Base-by-base conservation (phyloP, 2,329 filamentous ascomycete genomes). In the Pleoardoris graminearum region DNA sequence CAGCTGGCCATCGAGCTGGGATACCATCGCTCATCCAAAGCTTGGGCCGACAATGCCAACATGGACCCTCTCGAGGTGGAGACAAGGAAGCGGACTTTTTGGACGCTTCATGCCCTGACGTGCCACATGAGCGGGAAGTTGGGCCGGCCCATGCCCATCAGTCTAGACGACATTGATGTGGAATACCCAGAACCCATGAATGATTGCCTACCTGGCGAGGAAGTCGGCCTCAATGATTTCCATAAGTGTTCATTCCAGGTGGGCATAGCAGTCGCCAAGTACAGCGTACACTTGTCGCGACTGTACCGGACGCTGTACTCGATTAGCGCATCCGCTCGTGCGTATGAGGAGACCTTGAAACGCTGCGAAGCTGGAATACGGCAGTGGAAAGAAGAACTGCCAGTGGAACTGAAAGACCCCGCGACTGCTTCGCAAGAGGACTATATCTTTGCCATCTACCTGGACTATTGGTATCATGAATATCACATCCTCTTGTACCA, bases 301-400 rank as follows among this genome's bases (percentile, higher is more conserved):
- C 82, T 95, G 72, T 91, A 88, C 69, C 82, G 84, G 60, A 86
- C 84, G 33, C 82, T 95, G n/a, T 92, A 93, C 74, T 82, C 87
- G 37, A 83, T 89, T 10, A 81, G 82, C 27, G 80, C 83, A 45
- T 82, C 85, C 36, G 78, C 85, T 1, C 79, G 76, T n/a, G 80
- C 77, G 29, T 93, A 94, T 67, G 74, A 85, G 29, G 75, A 80
- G 2, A 81, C 83, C 2, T 80, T 94, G 25, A 80, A 82, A 38
- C 79, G 80, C 1, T 78, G 95, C 7, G 88, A 94, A 63, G 78
- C 79, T 7, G 84, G 86, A 57, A 76, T 90, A 14, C 75, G 80
- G 19, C 76, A 79, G 10, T 91, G 86, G 82, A 80, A 84, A 53
- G 81, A 85, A 0, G 78, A 81, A 10, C 76, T 91, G 7, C 89